Evolutionary conservation across 1,284 basidiomycete genomes (phyloP), one percentile per base, ranked within the genome.

Genomic region (Fomitopsis schrenkii): DNA sequence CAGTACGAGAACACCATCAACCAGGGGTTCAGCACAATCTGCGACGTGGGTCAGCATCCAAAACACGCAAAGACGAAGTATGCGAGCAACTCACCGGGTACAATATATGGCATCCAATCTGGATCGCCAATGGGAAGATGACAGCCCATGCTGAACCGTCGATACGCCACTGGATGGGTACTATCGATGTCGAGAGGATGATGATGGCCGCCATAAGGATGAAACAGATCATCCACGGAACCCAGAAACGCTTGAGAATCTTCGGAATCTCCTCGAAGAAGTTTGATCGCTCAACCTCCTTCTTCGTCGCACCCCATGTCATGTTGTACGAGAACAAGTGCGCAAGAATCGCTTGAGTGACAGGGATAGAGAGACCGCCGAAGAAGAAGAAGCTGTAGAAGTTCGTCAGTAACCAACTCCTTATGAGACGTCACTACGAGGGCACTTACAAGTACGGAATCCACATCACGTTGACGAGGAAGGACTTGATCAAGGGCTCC

Each of bases 181-280:
- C 73, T 19, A 84, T 46, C 9, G 71, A 62, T 10, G 78, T 71
- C 41, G 74, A 72, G 46, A 79, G 70, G 41, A 83, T 58, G 46
- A 77, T 61, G 48, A 84, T 76, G 52, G 72, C 75, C 7, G 73
- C 79, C 61, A 86, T 61, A 58, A 79, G 61, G 57, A 76, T 46
- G 57, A 72, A 62, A 53, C 77, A 79, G n/a, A 81, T 66, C n/a
- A 76, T 59, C 50, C 83, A 69, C 60, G 78, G 70, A 67, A 79
- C 75, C 73, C 79, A 82, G 77, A 82, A 83, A 30, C 80, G 72
- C 68, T 80, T 80, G 68, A 77, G 70, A 63, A 84, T 84, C 64
- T 78, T 75, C 7, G 83, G 84, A 15, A 85, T 75, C 71, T 86
- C 83, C 68, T 80, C 76, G 78, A 84, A 86, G 75, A 86, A 85